A percentile compares a stretch with the other conserved stretches of the same genome.
Evolutionary conservation across 1,284 basidiomycete species (phyloP).

Genomic region (Apiotrichum montevideense): DNA sequence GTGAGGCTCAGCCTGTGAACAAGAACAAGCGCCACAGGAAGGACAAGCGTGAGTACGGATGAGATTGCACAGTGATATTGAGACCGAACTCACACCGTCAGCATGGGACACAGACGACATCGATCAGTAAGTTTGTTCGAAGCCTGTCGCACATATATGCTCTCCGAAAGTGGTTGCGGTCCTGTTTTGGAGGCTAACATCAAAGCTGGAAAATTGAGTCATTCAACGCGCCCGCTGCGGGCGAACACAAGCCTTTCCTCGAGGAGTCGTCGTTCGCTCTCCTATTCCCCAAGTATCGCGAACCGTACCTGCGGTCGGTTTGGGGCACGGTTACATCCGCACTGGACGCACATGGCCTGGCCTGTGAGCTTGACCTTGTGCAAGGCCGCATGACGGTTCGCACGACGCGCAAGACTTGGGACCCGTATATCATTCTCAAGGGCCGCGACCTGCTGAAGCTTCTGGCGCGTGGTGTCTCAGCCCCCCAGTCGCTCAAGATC

Average conservation of each 20-base stretch:
- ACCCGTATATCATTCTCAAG: constrained; percentile 94
- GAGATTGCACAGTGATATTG: background rate
- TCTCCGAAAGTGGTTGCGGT: too few species aligned
- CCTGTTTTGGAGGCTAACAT: background rate
- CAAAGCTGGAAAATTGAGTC: constrained; percentile 79
- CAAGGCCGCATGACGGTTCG: constrained; percentile 96
- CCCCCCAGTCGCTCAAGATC: constrained; percentile 75
- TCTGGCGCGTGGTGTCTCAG: constrained; percentile 81
- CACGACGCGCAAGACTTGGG: constrained; percentile 94
- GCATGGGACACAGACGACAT: constrained; percentile 99
- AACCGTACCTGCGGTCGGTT: constrained; percentile 89
- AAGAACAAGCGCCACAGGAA: constrained; percentile 86
- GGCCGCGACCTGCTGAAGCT: constrained; percentile 94
- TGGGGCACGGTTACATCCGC: constrained; percentile 90
- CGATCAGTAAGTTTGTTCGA: constrained; percentile 68
- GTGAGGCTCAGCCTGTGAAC: constrained; percentile 48
- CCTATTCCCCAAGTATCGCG: constrained; percentile 96
- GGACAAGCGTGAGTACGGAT: constrained; percentile 66
- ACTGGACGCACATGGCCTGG: constrained; percentile 74
- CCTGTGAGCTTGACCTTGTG: constrained; percentile 88
- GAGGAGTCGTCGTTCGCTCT: constrained; percentile 98
- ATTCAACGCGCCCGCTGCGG: constrained; percentile 63
- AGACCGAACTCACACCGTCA: constrained; percentile 37
- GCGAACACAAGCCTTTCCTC: constrained; percentile 57
- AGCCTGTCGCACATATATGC: constrained; percentile 9